Base-by-base conservation (phyloP, 441 rosid genomes). In the Kokia cookei region DNA sequence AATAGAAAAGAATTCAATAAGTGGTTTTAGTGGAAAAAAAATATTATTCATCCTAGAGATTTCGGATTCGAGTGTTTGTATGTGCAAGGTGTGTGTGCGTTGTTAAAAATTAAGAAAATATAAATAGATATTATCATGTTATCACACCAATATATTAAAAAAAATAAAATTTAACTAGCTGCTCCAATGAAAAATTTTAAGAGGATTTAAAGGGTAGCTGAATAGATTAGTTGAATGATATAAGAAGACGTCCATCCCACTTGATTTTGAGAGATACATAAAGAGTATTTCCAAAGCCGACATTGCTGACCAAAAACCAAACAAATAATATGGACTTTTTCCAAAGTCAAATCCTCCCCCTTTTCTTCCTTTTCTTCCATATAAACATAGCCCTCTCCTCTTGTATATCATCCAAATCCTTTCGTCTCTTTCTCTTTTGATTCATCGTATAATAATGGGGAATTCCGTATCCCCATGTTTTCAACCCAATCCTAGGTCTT, bases 381-480 rank as follows among this genome's bases (percentile, higher is more conserved):
- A 50, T 80, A 59, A 64, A 26, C 47, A 2, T 74, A 60, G 29
- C 60, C 60, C 51, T 57, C 65, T 71, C 17, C 75, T 58, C 15
- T 24, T 35, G 15, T 59, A 10, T 0, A 24, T 3, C 29, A 32
- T 19, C 35, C 29, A 54, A 67, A 26, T 55, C 65, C 42, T 37
- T 37, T 53, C 15, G 13, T 10, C 64, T 26, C 24, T n/a, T 15
- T 65, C 29, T 19, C 8, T 66, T 37, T 63, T 22, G 17, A 15
- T 15, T 37, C 68, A 42, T 19, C 19, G 3, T 47, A 24, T 4
- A 10, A 26, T 12, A 58, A 84, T 92, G 97, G 87, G 79, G 7
- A 90, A 86, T 73, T 72, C 81, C 1, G n/a, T 82, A 2, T 76
- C 83, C 35, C 84, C 89, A 37, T 88, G 93, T 63, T 79, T 88